A percentile compares a stretch with the other conserved stretches of the same genome.
These are phyloP conservation scores for Solanum hybrid DNA, from an alignment of 305 asterid genomes.

Conservation along the genomic window DNA sequence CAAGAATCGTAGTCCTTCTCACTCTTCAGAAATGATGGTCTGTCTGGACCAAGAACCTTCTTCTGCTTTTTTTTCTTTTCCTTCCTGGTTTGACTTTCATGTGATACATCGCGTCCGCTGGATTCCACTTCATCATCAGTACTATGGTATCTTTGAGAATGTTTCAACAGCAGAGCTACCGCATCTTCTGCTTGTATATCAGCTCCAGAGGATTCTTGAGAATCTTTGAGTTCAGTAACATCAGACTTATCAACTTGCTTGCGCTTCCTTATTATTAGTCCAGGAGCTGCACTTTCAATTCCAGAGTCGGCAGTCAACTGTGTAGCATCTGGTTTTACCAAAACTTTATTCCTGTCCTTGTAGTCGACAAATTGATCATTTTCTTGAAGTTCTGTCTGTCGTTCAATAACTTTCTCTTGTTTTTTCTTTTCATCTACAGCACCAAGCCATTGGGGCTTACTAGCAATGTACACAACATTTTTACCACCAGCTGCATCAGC, in stretches of 20 bases:
- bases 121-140: constrained; percentile 37
- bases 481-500: constrained; percentile 22
- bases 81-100: constrained; percentile 27
- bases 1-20: constrained; percentile 51
- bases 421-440: constrained; percentile 55
- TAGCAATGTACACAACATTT: constrained; percentile 30
- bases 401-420: constrained; percentile 33
- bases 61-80: constrained; percentile 41
- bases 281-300: constrained; percentile 89
- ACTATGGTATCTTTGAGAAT: constrained; percentile 49
- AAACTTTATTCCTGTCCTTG: constrained; percentile 54
- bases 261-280: constrained; percentile 83
- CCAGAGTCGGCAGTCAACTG: constrained; percentile 20
- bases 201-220: constrained; percentile 38
- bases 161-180: constrained; percentile 73
- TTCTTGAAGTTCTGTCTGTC: constrained; percentile 32
- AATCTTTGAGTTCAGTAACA: constrained; percentile 24
- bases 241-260: constrained; percentile 47
- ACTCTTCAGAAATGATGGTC: constrained; percentile 44
- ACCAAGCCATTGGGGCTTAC: constrained; percentile 96
- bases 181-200: constrained; percentile 68
- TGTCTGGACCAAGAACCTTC: constrained; percentile 67
- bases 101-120: constrained; percentile 11
- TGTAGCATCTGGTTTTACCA: constrained; percentile 27
- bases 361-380: constrained; percentile 77